Conservation (phyloP, 805 yeast genomes). For the Priceomyces medius region DNA sequence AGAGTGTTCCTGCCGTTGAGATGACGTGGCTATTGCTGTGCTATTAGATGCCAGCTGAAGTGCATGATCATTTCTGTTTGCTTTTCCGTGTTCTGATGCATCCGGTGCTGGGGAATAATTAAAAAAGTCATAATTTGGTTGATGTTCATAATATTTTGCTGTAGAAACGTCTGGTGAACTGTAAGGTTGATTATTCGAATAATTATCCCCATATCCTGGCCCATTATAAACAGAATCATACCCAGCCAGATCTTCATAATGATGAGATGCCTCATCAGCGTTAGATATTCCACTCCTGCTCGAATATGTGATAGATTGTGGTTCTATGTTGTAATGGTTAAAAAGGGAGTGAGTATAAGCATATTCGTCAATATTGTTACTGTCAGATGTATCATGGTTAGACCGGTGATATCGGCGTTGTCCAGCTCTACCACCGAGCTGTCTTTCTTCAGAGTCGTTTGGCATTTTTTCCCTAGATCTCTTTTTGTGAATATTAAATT, state of each 20-base stretch:
- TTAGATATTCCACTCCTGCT: background rate
- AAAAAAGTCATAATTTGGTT: background rate
- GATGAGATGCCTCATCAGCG: background rate
- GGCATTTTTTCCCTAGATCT: background rate
- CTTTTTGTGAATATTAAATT: background rate
- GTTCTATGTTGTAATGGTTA: slow-evolving; percentile 1
- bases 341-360: slow-evolving; percentile 2
- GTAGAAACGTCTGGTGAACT: background rate
- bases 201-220: background rate
- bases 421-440: background rate
- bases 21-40: background rate
- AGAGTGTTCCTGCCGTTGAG: background rate
- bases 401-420: background rate
- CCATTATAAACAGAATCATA: background rate
- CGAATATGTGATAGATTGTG: background rate
- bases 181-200: slow-evolving; percentile 3
- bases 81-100: background rate
- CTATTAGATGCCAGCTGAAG: background rate
- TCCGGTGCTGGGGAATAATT: background rate
- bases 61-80: background rate
- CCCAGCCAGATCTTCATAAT: background rate
- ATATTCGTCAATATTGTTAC: slow-evolving; percentile 1
- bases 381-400: background rate
- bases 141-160: background rate
- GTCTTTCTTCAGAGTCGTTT: background rate